Evolutionary conservation across 2,329 filamentous ascomycete genomes (phyloP), one percentile per base, ranked within the genome.

Genomic region (Hypoxylon sp.): DNA sequence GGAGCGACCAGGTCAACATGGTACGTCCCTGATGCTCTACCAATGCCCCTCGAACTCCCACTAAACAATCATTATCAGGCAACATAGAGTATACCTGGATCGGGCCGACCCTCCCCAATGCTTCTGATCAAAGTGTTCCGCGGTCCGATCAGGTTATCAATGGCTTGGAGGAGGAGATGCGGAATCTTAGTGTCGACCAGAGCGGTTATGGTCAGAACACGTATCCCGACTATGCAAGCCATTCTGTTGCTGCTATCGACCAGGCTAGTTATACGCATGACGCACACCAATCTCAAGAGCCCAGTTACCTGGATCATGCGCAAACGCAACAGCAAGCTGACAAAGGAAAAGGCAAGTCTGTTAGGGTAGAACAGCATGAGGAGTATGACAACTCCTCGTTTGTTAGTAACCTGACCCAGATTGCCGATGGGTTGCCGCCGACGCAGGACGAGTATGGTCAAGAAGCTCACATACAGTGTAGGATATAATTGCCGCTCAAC

Each of bases 251-350:
- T 32, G 9, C 64, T 19, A 55, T 65, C n/a, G 65, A 59, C 14
- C 65, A 68, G 43, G 39, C 73, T 45, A 68, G 55, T 34, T 75
- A 75, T 66, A 74, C 72, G 11, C 70, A 69, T 52, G 51, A 71
- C 54, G 55, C 46, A 37, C 65, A 57, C n/a, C 54, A 68, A 32
- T 55, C 64, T 45, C 64, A 70, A 48, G 61, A 70, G n/a, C 29
- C 64, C 7, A 53, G 29, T 54, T 68, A 70, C 23, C 21, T 59
- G 19, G 65, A 50, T 27, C 58, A 65, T 41, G n/a, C 34, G 43
- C 59, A 67, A 9, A 51, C 37, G 19, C 65, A 60, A 14, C 65
- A 61, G 29, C 63, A 68, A 5, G 52, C 32, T 29, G 65, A 65
- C 32, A 73, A 74, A 60, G 71, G 71, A 21, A 74, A 74, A 57